Percentiles rank a stretch among this genome's conserved stretches.
Conservation (phyloP, 2,329 filamentous ascomycete genomes). For the Verticillium albo-atrum region DNA sequence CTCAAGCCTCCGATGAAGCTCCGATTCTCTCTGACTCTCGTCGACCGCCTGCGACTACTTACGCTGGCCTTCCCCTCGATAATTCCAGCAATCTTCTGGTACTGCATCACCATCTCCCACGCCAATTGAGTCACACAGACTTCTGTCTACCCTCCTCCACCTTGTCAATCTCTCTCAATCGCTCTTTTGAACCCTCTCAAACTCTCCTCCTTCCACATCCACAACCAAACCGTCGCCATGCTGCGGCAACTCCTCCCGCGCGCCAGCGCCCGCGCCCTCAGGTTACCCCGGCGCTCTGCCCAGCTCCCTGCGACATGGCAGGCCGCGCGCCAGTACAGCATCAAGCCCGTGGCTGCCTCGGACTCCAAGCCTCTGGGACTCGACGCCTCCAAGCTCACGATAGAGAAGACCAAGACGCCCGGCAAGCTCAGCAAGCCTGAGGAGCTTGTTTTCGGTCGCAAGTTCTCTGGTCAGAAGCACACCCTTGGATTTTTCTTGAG, state of each 20-base stretch:
- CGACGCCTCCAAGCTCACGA: conserved; percentile 69
- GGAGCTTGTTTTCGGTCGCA: conserved; percentile 83
- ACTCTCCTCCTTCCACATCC: neutral
- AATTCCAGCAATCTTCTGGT: neutral
- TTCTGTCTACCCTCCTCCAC: neutral
- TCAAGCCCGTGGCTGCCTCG: conserved; percentile 45
- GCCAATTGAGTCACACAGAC: neutral
- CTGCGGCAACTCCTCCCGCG: conserved; percentile 40
- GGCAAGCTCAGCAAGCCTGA: conserved; percentile 70
- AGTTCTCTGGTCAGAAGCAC: conserved; percentile 72
- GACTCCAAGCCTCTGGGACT: conserved; percentile 58
- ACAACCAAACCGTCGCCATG: conserved; percentile 26
- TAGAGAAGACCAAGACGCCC: conserved; percentile 71
- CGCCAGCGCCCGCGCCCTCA: conserved; percentile 26
- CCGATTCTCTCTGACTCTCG: conserved; percentile 13
- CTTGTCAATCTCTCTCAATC: neutral
- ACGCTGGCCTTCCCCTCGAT: neutral
- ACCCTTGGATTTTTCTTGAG: neutral
- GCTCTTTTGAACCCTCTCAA: neutral
- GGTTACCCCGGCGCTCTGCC: conserved; percentile 17
- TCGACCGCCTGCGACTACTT: neutral
- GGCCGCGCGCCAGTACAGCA: conserved; percentile 45
- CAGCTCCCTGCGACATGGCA: conserved; percentile 26
- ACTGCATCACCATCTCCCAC: neutral
- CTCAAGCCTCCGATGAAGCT: conserved; percentile 21